Percentiles rank a stretch among this genome's conserved stretches.
phyloP scores from a whole-genome alignment of 2,329 filamentous ascomycete species.

The Exophiala sp. region DNA sequence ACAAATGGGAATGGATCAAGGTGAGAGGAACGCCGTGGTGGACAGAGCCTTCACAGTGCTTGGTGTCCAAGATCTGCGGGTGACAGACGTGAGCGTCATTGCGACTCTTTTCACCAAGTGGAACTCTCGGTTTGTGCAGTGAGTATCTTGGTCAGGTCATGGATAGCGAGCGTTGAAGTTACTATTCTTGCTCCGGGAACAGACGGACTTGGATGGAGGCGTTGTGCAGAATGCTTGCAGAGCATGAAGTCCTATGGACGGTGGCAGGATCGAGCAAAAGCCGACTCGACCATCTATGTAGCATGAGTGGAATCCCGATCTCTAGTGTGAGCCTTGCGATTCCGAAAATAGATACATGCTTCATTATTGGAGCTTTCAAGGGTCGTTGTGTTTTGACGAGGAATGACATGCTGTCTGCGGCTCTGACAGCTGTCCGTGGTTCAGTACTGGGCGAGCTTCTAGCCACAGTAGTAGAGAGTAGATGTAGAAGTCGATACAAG shows the following conservation, averaged over 20 bases:
- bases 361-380: background rate
- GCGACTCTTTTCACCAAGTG: slow-evolving; percentile 35
- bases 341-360: background rate
- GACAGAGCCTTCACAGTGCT: slow-evolving; percentile 40
- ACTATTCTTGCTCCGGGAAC: too few relatives aligned
- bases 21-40: slow-evolving; percentile 43
- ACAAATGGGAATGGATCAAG: slow-evolving; percentile 54
- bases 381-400: too few relatives aligned
- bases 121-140: background rate
- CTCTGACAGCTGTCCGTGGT: too few relatives aligned
- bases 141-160: too few relatives aligned
- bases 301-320: background rate
- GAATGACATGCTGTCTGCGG: too few relatives aligned
- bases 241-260: background rate
- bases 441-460: too few relatives aligned
- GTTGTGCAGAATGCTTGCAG: background rate
- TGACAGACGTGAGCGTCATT: slow-evolving; percentile 42
- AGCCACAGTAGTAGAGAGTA: too few relatives aligned
- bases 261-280: background rate
- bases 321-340: background rate
- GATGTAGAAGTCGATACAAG: too few relatives aligned
- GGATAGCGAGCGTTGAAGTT: too few relatives aligned
- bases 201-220: background rate
- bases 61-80: slow-evolving; percentile 37
- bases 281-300: background rate